Conservation (phyloP, 306 rosid species). For the Vigna radiata region DNA sequence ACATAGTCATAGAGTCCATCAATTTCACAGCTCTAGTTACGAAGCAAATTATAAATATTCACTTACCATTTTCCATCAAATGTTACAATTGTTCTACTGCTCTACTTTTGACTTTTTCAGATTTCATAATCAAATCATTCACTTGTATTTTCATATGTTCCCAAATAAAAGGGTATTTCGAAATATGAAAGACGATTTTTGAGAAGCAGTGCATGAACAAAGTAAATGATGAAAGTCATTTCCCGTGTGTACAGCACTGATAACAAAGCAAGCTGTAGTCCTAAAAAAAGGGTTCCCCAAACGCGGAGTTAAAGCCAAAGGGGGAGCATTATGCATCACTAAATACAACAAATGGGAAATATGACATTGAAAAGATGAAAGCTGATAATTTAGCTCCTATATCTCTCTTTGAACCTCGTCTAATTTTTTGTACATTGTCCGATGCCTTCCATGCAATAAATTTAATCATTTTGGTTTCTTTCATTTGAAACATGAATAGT, state of each 20-base stretch:
- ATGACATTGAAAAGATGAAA: conserved; percentile 37
- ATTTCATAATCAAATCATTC: no score
- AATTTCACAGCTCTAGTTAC: no score
- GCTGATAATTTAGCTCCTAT: conserved; percentile 45
- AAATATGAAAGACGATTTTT: conserved; percentile 35
- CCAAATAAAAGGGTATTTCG: background rate
- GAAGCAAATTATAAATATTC: background rate
- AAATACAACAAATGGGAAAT: conserved; percentile 38
- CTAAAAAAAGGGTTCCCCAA: conserved; percentile 34
- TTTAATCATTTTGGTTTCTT: conserved; percentile 39
- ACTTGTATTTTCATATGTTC: no score
- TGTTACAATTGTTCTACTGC: background rate
- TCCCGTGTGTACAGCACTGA: conserved; percentile 19
- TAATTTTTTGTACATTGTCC: conserved; percentile 49
- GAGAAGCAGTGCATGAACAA: conserved; percentile 33
- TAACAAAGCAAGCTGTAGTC: conserved; percentile 8
- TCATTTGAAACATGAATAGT: conserved; percentile 44
- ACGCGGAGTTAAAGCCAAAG: conserved; percentile 36
- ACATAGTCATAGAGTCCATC: no score
- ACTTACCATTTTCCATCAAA: background rate
- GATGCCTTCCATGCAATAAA: conserved; percentile 46
- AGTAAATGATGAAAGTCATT: conserved; percentile 20
- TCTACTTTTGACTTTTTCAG: background rate
- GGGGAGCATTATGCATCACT: conserved; percentile 40
- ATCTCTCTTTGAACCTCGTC: conserved; percentile 45